Evolutionary conservation across 106 monocot genomes (phyloP).

Genomic region (Apostasia shenzhenica): DNA sequence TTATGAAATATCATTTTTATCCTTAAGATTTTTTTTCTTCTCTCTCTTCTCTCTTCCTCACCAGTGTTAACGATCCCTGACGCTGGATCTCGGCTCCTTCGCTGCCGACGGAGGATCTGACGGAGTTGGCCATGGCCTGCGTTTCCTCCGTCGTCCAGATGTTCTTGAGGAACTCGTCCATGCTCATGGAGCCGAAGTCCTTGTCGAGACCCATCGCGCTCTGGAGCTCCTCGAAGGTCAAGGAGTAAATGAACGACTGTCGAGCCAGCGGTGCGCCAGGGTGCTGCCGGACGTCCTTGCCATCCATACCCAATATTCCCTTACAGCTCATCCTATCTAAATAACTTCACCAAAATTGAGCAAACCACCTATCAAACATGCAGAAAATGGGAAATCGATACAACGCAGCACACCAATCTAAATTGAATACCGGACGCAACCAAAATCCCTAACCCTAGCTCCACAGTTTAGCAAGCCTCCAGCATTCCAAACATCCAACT

Average conservation of each 20-base stretch:
- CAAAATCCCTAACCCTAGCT: background rate
- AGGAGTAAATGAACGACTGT: constrained; percentile 54
- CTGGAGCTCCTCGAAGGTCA: constrained; percentile 81
- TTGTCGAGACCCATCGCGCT: constrained; percentile 42
- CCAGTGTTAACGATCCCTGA: constrained; percentile 69
- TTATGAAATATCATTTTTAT: too few species aligned
- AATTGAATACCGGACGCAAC: too few species aligned
- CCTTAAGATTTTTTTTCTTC: too few species aligned
- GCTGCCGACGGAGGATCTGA: constrained; percentile 4
- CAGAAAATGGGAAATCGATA: background rate
- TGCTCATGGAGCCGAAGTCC: constrained; percentile 91
- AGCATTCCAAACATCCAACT: background rate
- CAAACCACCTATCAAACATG: background rate
- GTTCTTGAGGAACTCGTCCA: constrained; percentile 77
- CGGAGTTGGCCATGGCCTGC: constrained; percentile 45
- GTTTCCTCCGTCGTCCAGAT: constrained; percentile 79
- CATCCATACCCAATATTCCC: constrained; percentile 4
- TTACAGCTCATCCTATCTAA: constrained; percentile 9
- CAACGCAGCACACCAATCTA: too few species aligned
- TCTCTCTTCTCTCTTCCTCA: constrained; percentile 17
- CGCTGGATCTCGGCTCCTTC: constrained; percentile 30
- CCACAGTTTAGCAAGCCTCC: background rate
- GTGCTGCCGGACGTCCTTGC: background rate
- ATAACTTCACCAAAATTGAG: background rate
- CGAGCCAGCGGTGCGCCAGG: constrained; percentile 25